Conservation (phyloP, 2,329 filamentous ascomycete genomes). For the Diaporthe vexans region DNA sequence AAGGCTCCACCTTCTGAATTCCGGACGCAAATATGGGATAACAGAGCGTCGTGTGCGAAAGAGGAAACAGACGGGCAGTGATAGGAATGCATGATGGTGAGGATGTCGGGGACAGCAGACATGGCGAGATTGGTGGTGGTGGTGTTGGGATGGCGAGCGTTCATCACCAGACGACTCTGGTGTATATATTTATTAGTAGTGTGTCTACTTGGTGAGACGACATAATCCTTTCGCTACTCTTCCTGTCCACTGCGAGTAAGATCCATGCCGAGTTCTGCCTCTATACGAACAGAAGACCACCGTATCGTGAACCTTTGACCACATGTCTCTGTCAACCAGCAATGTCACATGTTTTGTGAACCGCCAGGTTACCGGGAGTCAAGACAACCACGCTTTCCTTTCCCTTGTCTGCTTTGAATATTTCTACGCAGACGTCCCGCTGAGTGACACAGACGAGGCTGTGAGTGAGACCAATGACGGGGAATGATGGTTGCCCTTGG, state of each 20-base stretch:
- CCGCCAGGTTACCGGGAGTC: neutral
- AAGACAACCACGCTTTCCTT: neutral
- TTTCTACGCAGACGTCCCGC: too few species aligned
- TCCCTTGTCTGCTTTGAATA: neutral
- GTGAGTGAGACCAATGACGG: neutral
- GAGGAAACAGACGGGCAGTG: neutral
- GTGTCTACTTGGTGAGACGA: conserved; percentile 25
- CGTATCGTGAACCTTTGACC: neutral
- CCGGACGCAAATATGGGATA: conserved; percentile 7
- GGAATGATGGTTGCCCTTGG: neutral
- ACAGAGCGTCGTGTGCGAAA: conserved; percentile 17
- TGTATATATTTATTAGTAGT: conserved; percentile 33
- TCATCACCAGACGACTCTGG: conserved; percentile 6
- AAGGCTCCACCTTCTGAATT: neutral
- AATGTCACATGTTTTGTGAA: neutral
- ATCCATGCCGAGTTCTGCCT: neutral
- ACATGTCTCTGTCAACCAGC: neutral
- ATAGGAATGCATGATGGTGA: neutral
- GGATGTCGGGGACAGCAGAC: neutral
- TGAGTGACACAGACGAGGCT: neutral
- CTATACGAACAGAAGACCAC: neutral
- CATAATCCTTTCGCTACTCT: conserved; percentile 9
- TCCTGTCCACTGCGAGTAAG: conserved; percentile 20
- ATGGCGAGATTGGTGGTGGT: conserved; percentile 5
- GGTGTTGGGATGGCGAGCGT: conserved; percentile 20